A percentile compares a stretch with the other conserved stretches of the same genome.
Evolutionary conservation across 352 stramenopile species (phyloP).

Genomic region (Peronospora belbahrii): DNA sequence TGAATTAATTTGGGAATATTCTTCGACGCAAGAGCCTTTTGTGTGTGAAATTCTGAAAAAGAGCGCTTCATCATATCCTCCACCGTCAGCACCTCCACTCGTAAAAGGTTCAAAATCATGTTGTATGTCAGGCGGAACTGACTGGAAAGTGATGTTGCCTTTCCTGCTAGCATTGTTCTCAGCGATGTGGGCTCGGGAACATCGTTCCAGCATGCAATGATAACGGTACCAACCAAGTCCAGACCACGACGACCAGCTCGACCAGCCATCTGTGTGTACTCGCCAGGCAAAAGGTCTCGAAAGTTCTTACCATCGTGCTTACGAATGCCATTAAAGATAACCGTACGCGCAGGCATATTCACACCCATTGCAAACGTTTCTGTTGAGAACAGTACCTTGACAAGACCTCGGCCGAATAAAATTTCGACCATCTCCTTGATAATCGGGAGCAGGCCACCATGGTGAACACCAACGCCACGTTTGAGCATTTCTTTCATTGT

Average conservation of each 20-base stretch:
- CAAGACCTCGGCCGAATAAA: conserved; percentile 92
- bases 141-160: conserved; percentile 90
- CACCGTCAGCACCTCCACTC: conserved; percentile 83
- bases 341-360: conserved; percentile 97
- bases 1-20: conserved; percentile 73
- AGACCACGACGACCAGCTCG: conserved; percentile 94
- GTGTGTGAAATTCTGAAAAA: conserved; percentile 94
- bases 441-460: conserved; percentile 96
- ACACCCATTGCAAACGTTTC: conserved; percentile 99
- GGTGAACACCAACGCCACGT: conserved; percentile 94
- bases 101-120: conserved; percentile 96
- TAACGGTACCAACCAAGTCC: conserved; percentile 94
- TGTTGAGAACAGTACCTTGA: conserved; percentile 98
- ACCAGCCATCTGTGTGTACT: conserved; percentile 97
- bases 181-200: conserved; percentile 93
- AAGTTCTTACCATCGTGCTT: conserved; percentile 97
- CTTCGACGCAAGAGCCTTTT: conserved; percentile 76
- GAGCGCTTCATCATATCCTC: conserved; percentile 97
- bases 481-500: conserved; percentile 95
- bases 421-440: conserved; percentile 99
- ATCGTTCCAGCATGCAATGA: conserved; percentile 96
- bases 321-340: conserved; percentile 95
- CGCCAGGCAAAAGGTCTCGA: conserved; percentile 79
- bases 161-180: conserved; percentile 93
- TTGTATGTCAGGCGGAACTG: conserved; percentile 99